phyloP scores from a whole-genome alignment of 2,329 filamentous ascomycete genomes.

The Beauveria scarabaeidicola region DNA sequence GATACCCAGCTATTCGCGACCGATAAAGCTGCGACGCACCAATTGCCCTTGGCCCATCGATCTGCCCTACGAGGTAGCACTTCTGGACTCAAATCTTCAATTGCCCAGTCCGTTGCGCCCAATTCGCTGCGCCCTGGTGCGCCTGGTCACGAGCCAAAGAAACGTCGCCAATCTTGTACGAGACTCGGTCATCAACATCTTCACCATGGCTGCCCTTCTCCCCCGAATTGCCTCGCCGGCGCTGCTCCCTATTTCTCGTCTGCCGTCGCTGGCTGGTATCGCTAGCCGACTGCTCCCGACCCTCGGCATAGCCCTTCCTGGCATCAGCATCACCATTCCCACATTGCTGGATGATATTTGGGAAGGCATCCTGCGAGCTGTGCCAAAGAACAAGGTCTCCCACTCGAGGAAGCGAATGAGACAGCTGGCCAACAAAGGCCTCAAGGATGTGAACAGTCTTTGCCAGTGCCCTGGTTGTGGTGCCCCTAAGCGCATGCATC shows the following conservation, averaged over 20 bases:
- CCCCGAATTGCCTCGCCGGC: constrained; percentile 41
- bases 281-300: constrained; percentile 42
- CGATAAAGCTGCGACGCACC: background rate
- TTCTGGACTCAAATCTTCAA: background rate
- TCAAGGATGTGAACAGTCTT: constrained; percentile 81
- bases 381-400: constrained; percentile 98
- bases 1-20: background rate
- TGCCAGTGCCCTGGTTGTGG: constrained; percentile 89
- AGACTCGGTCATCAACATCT: constrained; percentile 4
- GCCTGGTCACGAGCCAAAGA: background rate
- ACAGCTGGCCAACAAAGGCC: constrained; percentile 89
- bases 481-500: constrained; percentile 76
- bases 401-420: constrained; percentile 91
- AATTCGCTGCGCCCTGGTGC: background rate
- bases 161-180: background rate
- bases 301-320: constrained; percentile 50
- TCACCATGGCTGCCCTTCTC: constrained; percentile 46
- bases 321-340: constrained; percentile 46
- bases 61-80: background rate
- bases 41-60: background rate
- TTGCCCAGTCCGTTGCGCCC: background rate
- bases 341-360: constrained; percentile 73
- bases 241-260: constrained; percentile 33
- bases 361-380: constrained; percentile 85
- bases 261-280: constrained; percentile 34